Evolutionary conservation across 2,329 filamentous ascomycete species (phyloP), one percentile per base, ranked within the genome.

Genomic region (Leptographium lundbergii): DNA sequence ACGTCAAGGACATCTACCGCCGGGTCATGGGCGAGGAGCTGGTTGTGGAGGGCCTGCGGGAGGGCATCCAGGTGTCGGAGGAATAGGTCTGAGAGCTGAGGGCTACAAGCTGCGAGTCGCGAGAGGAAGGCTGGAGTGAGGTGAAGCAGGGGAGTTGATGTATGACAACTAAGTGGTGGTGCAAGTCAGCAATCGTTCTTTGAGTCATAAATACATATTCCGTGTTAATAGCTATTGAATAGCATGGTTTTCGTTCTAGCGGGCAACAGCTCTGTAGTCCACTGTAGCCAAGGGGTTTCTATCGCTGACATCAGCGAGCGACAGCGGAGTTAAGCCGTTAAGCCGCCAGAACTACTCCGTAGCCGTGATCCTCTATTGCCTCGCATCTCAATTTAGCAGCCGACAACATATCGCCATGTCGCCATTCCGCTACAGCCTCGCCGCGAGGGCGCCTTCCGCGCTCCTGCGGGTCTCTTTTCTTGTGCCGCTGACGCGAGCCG

Each of bases 1-100:
- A 99, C 73, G 91, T 99, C 70, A 87, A 86, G 76, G 89, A 97
- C 71, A 89, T 99, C 67, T 99, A 96, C 78, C 80, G 77, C 66
- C 85, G 94, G 67, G 87, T 86, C 66, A 84, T 87, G 62, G 90
- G 91, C 59, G 84, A 95, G 72, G 89, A 94, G 72, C 78, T 96
- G 66, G 86, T 89, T 69, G 90, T 96, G 57, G 89, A 95, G 75
- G 89, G 89, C 57, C 77, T 95, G 69, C 83, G 90, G 71, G 89
- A 95, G 68, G 88, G 87, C 51, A 80, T 88, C 67, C 84, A 84
- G 70, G 87, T 91, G 63, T 78, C 84, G 22, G 85, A 89, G 61
- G 82, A 88, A 70, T 83, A 82, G 66, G 22, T 5, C 24, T 25
- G 22, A 5, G n/a, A 48, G 13, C 36, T 39, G 36, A 9, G 36